Evolutionary conservation across 805 yeast species (phyloP).

Genomic region (Teunomyces pallodes): DNA sequence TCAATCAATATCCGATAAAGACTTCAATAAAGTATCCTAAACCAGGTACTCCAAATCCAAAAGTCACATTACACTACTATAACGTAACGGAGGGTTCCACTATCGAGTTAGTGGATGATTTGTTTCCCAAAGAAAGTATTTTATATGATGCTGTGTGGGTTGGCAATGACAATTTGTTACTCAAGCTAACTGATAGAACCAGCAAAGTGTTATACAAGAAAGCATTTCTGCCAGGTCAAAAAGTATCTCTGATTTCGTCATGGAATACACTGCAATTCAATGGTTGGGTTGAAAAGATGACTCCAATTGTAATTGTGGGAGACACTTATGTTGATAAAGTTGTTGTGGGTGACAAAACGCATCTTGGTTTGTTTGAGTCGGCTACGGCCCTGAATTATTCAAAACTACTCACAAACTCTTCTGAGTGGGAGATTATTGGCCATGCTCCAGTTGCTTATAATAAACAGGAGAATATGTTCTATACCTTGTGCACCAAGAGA

Average conservation of each 20-base stretch:
- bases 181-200: slow-evolving; percentile 21
- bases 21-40: slow-evolving; percentile 76
- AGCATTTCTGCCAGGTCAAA: slow-evolving; percentile 9
- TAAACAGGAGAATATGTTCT: slow-evolving; percentile 13
- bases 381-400: slow-evolving; percentile 13
- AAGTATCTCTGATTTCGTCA: not conserved
- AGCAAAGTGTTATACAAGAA: slow-evolving; percentile 16
- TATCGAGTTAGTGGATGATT: not conserved
- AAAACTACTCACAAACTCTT: slow-evolving; percentile 7
- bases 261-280: slow-evolving; percentile 12
- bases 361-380: slow-evolving; percentile 19
- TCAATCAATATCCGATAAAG: slow-evolving; percentile 37
- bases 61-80: slow-evolving; percentile 30
- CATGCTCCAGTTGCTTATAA: slow-evolving; percentile 16
- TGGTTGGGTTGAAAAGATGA: slow-evolving; percentile 24
- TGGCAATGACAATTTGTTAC: slow-evolving; percentile 11
- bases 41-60: slow-evolving; percentile 76
- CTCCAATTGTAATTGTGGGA: slow-evolving; percentile 11
- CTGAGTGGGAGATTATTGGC: slow-evolving; percentile 14
- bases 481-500: slow-evolving; percentile 13
- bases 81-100: not conserved
- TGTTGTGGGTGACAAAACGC: slow-evolving; percentile 15
- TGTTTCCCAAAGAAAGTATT: slow-evolving; percentile 11
- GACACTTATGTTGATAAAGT: slow-evolving; percentile 20
- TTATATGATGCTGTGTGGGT: slow-evolving; percentile 23